Percentiles rank a stretch among this genome's conserved stretches.
Evolutionary conservation across 2,329 filamentous ascomycete genomes (phyloP).

Genomic region (Didymellaceae sp.): DNA sequence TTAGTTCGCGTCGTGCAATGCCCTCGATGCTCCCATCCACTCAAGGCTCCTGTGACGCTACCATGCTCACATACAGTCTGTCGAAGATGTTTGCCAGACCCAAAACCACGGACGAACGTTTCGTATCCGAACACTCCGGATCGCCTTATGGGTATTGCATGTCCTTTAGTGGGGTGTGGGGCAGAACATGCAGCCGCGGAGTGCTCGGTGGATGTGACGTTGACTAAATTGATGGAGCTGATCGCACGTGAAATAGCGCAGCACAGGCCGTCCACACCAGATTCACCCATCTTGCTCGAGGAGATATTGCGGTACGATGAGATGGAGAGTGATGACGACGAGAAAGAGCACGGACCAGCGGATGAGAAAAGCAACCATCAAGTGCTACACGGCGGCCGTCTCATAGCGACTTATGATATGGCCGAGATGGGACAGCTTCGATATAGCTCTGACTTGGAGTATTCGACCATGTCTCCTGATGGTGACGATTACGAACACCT

Average conservation of each 20-base stretch:
- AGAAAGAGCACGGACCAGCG: slow-evolving; percentile 42
- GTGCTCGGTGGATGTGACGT: slow-evolving; percentile 76
- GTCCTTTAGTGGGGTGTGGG: slow-evolving; percentile 70
- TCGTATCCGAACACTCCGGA: slow-evolving; percentile 76
- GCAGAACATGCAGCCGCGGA: slow-evolving; percentile 78
- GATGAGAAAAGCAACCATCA: slow-evolving; percentile 41
- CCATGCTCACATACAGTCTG: slow-evolving; percentile 85
- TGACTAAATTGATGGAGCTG: slow-evolving; percentile 71
- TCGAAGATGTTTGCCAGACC: slow-evolving; percentile 72
- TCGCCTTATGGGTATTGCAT: slow-evolving; percentile 73
- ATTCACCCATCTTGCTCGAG: slow-evolving; percentile 50
- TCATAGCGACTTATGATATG: slow-evolving; percentile 71
- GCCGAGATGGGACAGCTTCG: slow-evolving; percentile 67
- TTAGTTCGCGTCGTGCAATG: slow-evolving; percentile 81
- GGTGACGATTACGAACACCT: slow-evolving; percentile 49
- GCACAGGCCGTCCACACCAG: slow-evolving; percentile 41
- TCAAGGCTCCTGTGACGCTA: slow-evolving; percentile 73
- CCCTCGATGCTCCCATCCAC: slow-evolving; percentile 70
- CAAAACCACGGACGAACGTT: slow-evolving; percentile 70
- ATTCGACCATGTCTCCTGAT: slow-evolving; percentile 48
- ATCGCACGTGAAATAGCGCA: slow-evolving; percentile 58
- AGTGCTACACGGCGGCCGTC: slow-evolving; percentile 62
- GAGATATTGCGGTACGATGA: slow-evolving; percentile 49
- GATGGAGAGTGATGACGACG: slow-evolving; percentile 44
- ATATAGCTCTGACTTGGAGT: slow-evolving; percentile 63